Evolutionary conservation across 1,139 yeast genomes (phyloP).

Genomic region (Candida sanyaensis): DNA sequence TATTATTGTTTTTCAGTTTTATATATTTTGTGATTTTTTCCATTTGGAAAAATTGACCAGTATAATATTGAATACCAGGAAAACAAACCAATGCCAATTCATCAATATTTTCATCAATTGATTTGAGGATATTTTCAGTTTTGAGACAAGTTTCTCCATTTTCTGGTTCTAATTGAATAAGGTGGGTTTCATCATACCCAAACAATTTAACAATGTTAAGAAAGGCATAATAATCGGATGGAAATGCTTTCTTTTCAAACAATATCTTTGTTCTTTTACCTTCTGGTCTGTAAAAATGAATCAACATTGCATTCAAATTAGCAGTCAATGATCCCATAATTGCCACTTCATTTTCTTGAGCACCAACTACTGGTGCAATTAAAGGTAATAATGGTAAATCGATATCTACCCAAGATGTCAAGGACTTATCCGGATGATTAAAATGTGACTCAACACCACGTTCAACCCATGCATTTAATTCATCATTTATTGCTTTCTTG

Average conservation of each 20-base stretch:
- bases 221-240: constrained; percentile 89
- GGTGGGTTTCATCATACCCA: constrained; percentile 58
- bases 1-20: constrained; percentile 32
- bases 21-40: constrained; percentile 63
- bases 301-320: constrained; percentile 73
- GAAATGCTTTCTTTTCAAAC: constrained; percentile 86
- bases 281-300: constrained; percentile 73
- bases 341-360: constrained; percentile 71
- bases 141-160: constrained; percentile 55
- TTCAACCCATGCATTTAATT: constrained; percentile 77
- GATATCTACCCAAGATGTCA: constrained; percentile 76
- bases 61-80: constrained; percentile 89
- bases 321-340: constrained; percentile 85
- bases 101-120: constrained; percentile 60
- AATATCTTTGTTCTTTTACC: constrained; percentile 65
- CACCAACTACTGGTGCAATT: constrained; percentile 78
- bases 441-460: constrained; percentile 88
- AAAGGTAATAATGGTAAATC: constrained; percentile 75
- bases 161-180: constrained; percentile 65
- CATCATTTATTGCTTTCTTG: constrained; percentile 57
- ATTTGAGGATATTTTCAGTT: constrained; percentile 61
- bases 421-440: constrained; percentile 52
- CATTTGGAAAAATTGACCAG: constrained; percentile 86
- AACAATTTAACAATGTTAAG: constrained; percentile 68
- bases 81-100: constrained; percentile 74